Percentiles rank a stretch among this genome's conserved stretches.
Conservation (phyloP, 345 rosid species). For the Linum tenue region DNA sequence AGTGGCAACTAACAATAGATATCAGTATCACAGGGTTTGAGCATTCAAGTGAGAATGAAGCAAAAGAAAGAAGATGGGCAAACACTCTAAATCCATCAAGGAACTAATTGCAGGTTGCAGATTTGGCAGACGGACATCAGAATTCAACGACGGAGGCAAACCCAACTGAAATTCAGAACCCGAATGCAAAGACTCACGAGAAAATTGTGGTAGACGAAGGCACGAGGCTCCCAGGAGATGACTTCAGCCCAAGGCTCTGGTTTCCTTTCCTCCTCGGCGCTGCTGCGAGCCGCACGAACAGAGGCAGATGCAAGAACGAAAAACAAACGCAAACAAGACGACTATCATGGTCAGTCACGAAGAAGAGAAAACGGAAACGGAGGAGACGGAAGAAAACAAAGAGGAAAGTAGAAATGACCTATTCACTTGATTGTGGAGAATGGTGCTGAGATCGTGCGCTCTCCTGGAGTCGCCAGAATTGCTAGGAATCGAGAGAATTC, state of each 20-base stretch:
- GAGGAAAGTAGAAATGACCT: slow-evolving; percentile 18
- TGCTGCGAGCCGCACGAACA: slow-evolving; percentile 5
- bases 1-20: neutral
- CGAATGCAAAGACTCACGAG: slow-evolving; percentile 41
- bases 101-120: too few species aligned
- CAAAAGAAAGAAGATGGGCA: neutral
- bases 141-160: neutral
- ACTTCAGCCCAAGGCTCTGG: slow-evolving; percentile 74
- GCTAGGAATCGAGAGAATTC: slow-evolving; percentile 65
- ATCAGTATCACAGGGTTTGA: neutral
- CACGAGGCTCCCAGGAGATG: slow-evolving; percentile 94
- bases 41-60: neutral
- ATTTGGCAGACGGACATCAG: neutral
- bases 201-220: slow-evolving; percentile 75
- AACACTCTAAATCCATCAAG: too few species aligned
- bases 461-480: slow-evolving; percentile 32
- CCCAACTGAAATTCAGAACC: too few species aligned
- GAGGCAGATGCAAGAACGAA: too few species aligned
- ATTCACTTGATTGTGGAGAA: slow-evolving; percentile 33
- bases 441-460: slow-evolving; percentile 73
- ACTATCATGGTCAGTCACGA: neutral
- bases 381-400: neutral
- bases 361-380: neutral
- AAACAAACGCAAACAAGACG: slow-evolving; percentile 8
- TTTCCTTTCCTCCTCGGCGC: slow-evolving; percentile 37